Evolutionary conservation across 768 basidiomycete genomes (phyloP).

Genomic region (Leccinum uliginosum): DNA sequence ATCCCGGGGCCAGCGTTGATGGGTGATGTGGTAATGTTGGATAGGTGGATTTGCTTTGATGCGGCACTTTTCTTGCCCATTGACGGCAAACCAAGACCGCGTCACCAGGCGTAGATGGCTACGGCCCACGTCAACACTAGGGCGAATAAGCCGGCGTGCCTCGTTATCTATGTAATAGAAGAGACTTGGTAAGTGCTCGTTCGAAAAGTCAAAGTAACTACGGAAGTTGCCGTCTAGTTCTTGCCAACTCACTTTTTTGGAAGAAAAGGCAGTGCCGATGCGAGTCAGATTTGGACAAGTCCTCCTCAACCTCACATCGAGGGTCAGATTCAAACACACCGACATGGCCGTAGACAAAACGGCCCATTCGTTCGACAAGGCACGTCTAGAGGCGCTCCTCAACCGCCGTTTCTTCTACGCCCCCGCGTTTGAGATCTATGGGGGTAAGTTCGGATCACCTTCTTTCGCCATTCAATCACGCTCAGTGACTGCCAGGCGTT

Average conservation of each 20-base stretch:
- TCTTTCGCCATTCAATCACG: not conserved
- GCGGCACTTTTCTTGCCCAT: too few species aligned
- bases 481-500: conserved; percentile 56
- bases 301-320: not conserved
- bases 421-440: conserved; percentile 98
- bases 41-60: conserved; percentile 1
- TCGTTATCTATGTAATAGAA: too few species aligned
- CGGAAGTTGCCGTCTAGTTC: not conserved
- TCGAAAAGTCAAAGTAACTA: too few species aligned
- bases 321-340: conserved; percentile 17
- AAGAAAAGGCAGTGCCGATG: conserved; percentile 13
- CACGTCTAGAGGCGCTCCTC: conserved; percentile 77
- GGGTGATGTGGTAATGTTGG: not conserved
- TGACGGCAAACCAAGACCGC: not conserved
- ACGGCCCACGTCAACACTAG: too few species aligned
- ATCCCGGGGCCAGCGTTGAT: not conserved
- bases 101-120: too few species aligned
- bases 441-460: conserved; percentile 51
- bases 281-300: conserved; percentile 24
- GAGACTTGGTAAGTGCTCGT: too few species aligned
- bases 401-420: conserved; percentile 95
- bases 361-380: conserved; percentile 84
- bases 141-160: too few species aligned
- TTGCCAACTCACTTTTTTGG: not conserved
- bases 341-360: conserved; percentile 63